Percentiles rank a stretch among this genome's conserved stretches.
Conservation (phyloP, 2,329 filamentous ascomycete genomes). For the Chaetomium strumarium region DNA sequence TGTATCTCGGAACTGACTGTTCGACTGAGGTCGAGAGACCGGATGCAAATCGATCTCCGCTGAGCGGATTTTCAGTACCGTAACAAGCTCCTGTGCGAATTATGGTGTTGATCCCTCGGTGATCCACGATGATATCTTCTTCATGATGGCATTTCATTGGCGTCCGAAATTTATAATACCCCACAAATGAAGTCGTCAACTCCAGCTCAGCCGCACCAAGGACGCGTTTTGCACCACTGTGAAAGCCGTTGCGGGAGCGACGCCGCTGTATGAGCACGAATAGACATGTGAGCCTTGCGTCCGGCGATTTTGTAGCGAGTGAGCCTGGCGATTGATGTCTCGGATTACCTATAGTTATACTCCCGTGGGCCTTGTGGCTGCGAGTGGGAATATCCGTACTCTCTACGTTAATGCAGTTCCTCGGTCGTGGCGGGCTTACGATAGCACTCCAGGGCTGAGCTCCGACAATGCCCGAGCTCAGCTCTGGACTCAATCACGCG, state of each 20-base stretch:
- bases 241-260: background rate
- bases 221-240: background rate
- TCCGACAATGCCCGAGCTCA: background rate
- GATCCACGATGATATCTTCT: conserved; percentile 1
- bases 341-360: too few species aligned
- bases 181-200: conserved; percentile 3
- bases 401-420: too few species aligned
- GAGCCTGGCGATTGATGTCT: background rate
- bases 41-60: background rate
- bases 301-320: background rate
- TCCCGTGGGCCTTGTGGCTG: background rate
- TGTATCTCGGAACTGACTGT: too few species aligned
- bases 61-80: too few species aligned
- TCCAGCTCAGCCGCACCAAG: conserved; percentile 6
- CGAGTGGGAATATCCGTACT: background rate
- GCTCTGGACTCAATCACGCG: background rate
- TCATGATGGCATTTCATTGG: background rate
- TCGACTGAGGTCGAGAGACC: too few species aligned
- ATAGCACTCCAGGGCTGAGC: conserved; percentile 3
- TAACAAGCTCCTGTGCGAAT: background rate
- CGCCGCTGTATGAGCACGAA: background rate
- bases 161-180: background rate
- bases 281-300: background rate
- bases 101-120: background rate
- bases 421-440: conserved; percentile 4